Conservation (phyloP, 192 early-diverging fungal genomes). For the Rhizophagus sp. region DNA sequence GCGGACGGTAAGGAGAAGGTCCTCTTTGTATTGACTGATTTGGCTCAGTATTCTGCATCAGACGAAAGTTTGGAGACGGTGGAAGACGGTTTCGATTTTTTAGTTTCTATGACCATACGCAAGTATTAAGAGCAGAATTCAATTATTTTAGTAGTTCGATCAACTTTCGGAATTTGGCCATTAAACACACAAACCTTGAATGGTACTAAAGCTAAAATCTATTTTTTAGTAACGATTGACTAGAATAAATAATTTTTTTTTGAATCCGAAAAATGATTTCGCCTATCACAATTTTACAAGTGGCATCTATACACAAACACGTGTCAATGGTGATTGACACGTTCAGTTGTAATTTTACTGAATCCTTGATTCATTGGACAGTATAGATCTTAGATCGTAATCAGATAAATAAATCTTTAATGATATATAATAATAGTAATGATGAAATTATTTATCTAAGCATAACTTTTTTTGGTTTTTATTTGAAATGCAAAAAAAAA, state of each 20-base stretch:
- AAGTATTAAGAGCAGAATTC: neutral
- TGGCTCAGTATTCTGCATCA: neutral
- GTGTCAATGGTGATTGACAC: neutral
- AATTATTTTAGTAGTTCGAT: neutral
- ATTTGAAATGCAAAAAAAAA: too few relatives aligned
- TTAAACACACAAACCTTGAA: neutral
- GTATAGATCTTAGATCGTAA: too few relatives aligned
- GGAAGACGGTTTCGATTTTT: slow-evolving; percentile 13
- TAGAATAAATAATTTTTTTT: neutral
- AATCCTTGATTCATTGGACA: too few relatives aligned
- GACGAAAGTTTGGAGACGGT: slow-evolving; percentile 26
- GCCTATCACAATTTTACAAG: neutral
- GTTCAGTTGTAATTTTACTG: neutral
- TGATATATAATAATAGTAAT: too few relatives aligned
- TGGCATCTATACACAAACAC: neutral
- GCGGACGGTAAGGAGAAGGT: slow-evolving; percentile 2
- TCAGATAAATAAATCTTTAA: too few relatives aligned
- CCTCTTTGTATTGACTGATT: slow-evolving; percentile 14
- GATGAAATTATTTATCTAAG: too few relatives aligned
- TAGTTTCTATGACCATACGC: neutral
- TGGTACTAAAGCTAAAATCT: neutral
- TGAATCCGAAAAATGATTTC: neutral
- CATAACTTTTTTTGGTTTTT: too few relatives aligned
- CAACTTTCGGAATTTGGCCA: neutral
- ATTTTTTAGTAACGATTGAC: neutral